These are phyloP conservation scores for Truncatella angustata DNA, from an alignment of 2,329 filamentous ascomycete genomes.

Conservation along the genomic window DNA sequence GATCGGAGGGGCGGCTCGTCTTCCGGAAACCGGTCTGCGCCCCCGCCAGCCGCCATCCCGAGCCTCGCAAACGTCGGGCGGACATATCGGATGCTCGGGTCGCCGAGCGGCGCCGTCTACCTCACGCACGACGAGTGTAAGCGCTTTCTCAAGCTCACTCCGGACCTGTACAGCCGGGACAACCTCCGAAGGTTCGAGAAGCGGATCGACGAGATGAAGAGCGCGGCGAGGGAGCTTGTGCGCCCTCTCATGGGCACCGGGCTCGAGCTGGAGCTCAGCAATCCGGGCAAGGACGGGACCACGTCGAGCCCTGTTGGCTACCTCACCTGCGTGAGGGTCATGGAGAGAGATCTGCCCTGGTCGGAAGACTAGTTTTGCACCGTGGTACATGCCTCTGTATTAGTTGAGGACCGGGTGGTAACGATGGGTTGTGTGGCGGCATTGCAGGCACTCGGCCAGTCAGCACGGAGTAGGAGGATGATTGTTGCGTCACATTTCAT, in stretches of 20 bases:
- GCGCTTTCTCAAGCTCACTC: conserved; percentile 79
- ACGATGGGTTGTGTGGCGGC: no score
- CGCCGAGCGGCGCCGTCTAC: conserved; percentile 59
- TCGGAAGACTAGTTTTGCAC: conserved; percentile 24
- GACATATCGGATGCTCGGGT: conserved; percentile 75
- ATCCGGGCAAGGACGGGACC: conserved; percentile 34
- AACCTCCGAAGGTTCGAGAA: conserved; percentile 82
- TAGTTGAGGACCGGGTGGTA: no score
- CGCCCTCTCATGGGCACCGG: conserved; percentile 83
- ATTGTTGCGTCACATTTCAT: no score
- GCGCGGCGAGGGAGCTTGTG: conserved; percentile 77
- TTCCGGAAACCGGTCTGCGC: conserved; percentile 28
- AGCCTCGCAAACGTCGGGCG: conserved; percentile 63
- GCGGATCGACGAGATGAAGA: conserved; percentile 84
- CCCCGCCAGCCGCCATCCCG: conserved; percentile 33
- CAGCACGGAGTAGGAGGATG: no score
- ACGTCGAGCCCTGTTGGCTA: conserved; percentile 10
- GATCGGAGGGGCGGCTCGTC: conserved; percentile 14
- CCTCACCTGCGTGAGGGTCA: conserved; percentile 17
- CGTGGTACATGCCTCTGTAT: no score
- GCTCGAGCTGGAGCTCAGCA: conserved; percentile 71
- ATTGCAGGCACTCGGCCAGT: no score
- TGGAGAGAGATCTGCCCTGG: conserved; percentile 32
- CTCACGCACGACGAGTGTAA: conserved; percentile 86
- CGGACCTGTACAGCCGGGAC: conserved; percentile 83